These are phyloP conservation scores for Aureobasidium vineae DNA, from an alignment of 2,329 filamentous ascomycete genomes.

Conservation along the genomic window DNA sequence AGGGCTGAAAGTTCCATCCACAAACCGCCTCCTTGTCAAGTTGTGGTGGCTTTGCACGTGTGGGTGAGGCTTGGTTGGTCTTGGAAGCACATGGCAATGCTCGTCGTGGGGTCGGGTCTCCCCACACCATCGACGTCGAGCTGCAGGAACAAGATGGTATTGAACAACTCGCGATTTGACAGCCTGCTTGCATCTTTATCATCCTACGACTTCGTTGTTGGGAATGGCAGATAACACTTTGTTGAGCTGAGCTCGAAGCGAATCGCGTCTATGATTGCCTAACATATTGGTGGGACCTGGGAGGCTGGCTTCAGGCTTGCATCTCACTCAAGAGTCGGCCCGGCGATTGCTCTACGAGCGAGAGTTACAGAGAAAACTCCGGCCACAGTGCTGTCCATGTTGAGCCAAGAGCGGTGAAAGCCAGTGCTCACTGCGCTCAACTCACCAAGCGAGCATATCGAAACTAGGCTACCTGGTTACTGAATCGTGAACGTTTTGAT, in stretches of 20 bases:
- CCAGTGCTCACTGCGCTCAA: conserved; percentile 11
- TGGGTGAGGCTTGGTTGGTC: conserved; percentile 23
- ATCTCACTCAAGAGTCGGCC: conserved; percentile 20
- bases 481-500: conserved; percentile 15
- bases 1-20: not conserved
- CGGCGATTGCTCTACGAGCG: conserved; percentile 4
- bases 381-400: conserved; percentile 4
- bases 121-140: conserved; percentile 12
- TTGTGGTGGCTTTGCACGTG: conserved; percentile 24
- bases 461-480: conserved; percentile 5
- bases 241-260: conserved; percentile 13
- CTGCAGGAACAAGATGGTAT: conserved; percentile 12
- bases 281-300: conserved; percentile 14
- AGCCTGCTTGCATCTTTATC: not conserved
- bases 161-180: not conserved
- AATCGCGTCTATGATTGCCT: conserved; percentile 9
- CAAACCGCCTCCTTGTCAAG: conserved; percentile 3
- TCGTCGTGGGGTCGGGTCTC: conserved; percentile 20
- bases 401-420: conserved; percentile 8
- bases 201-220: not conserved
- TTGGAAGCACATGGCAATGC: conserved; percentile 19
- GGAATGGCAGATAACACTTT: not conserved
- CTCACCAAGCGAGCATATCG: not conserved
- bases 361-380: conserved; percentile 24
- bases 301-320: not conserved